Conservation (phyloP, 257 asterid species). For the Fraxinus cuspidata region DNA sequence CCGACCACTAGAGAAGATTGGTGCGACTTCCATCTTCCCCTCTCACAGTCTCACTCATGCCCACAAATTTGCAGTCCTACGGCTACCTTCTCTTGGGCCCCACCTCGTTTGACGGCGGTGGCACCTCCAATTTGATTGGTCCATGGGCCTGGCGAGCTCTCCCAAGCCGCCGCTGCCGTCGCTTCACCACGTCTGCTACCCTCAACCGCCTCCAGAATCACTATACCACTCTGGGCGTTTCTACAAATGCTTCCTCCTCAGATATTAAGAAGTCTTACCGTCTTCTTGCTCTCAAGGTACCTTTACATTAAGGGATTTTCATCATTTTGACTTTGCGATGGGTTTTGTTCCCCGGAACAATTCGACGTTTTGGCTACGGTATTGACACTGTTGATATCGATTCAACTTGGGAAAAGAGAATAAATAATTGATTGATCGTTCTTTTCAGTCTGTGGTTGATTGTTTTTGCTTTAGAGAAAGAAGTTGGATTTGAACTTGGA, state of each 20-base stretch:
- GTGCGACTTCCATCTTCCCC: slow-evolving; percentile 2
- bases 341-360: neutral
- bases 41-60: neutral
- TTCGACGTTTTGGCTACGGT: neutral
- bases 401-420: neutral
- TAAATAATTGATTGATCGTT: neutral
- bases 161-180: slow-evolving; percentile 31
- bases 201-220: slow-evolving; percentile 51
- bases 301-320: neutral
- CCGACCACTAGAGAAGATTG: neutral
- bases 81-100: slow-evolving; percentile 47
- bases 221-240: slow-evolving; percentile 66
- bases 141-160: slow-evolving; percentile 18
- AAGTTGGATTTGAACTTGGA: neutral
- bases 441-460: neutral
- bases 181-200: slow-evolving; percentile 40
- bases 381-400: neutral
- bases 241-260: slow-evolving; percentile 56
- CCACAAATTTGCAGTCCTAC: slow-evolving; percentile 49
- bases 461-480: neutral
- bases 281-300: slow-evolving; percentile 83
- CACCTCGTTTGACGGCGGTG: slow-evolving; percentile 53
- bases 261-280: slow-evolving; percentile 75
- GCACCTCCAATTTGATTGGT: slow-evolving; percentile 32
- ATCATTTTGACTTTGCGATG: neutral